phyloP scores from a whole-genome alignment of 805 yeast genomes.

The Suhomyces sp. region DNA sequence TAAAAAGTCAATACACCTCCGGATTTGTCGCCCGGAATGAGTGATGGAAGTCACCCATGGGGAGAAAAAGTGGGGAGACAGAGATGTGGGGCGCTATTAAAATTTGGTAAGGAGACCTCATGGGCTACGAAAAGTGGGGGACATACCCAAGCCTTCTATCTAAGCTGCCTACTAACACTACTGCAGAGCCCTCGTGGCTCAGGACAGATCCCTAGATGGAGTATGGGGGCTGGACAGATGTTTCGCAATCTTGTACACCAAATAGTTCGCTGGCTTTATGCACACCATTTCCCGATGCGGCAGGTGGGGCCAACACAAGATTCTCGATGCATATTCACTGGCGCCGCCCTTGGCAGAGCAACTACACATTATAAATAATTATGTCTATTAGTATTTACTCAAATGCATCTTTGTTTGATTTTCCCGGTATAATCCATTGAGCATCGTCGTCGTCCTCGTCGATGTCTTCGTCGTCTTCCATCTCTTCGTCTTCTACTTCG shows the following conservation, averaged over 20 bases:
- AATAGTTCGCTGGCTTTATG: not conserved
- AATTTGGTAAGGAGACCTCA: not conserved
- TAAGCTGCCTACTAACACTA: not conserved
- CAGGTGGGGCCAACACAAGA: not conserved
- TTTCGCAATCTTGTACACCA: not conserved
- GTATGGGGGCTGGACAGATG: not conserved
- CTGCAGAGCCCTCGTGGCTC: not conserved
- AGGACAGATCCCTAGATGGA: not conserved
- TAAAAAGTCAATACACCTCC: not conserved
- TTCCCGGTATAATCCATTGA: not conserved
- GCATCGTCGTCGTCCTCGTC: conserved; percentile 24
- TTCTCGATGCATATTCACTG: not conserved
- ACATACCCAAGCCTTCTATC: not conserved
- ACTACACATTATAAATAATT: not conserved
- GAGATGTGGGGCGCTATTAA: not conserved
- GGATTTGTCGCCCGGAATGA: conserved; percentile 4
- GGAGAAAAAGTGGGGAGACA: conserved; percentile 4
- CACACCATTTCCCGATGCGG: not conserved
- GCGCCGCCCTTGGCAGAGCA: not conserved
- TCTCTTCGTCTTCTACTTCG: conserved; percentile 21
- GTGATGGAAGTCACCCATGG: conserved; percentile 5
- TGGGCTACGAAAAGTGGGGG: not conserved
- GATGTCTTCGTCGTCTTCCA: conserved; percentile 35
- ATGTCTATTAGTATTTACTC: not conserved
- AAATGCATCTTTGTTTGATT: not conserved